phyloP scores from a whole-genome alignment of 2,329 filamentous ascomycete species.

The Colletotrichum sidae region DNA sequence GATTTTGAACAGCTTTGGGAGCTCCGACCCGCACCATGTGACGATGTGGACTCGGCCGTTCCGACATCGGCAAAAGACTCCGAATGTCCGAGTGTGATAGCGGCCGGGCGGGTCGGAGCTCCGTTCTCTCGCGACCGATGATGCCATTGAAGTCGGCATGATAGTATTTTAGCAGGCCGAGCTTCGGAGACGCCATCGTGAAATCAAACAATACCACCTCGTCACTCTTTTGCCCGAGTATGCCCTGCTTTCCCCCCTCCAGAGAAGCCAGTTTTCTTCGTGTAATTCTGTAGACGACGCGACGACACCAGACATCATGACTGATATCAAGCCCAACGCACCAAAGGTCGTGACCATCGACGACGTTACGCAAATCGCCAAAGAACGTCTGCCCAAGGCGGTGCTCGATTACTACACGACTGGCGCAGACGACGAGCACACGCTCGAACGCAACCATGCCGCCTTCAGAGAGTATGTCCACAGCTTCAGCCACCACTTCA shows the following conservation, averaged over 20 bases:
- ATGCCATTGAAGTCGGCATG: constrained; percentile 24
- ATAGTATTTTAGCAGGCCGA: constrained; percentile 2
- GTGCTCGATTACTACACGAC: constrained; percentile 42
- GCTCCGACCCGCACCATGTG: background rate
- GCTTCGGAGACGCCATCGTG: constrained; percentile 7
- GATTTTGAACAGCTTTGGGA: constrained; percentile 9
- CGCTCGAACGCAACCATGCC: constrained; percentile 36
- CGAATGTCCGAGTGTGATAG: constrained; percentile 19
- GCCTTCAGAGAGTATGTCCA: constrained; percentile 37
- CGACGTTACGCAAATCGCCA: constrained; percentile 26
- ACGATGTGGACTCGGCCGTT: background rate
- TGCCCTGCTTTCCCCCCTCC: too few species aligned
- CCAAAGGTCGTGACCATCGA: constrained; percentile 37
- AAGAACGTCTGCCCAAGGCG: constrained; percentile 26
- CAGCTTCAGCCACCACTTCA: background rate
- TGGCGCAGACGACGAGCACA: constrained; percentile 41
- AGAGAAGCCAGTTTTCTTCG: too few species aligned
- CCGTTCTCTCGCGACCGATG: constrained; percentile 9
- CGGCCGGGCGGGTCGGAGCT: constrained; percentile 18
- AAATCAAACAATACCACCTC: background rate
- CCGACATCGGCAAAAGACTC: constrained; percentile 20
- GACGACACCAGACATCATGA: constrained; percentile 5
- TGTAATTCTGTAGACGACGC: too few species aligned
- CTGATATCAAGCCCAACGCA: background rate
- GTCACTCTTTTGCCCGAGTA: too few species aligned